Conservation (phyloP, 192 early-diverging fungal species). For the Umbelopsis sp. region DNA sequence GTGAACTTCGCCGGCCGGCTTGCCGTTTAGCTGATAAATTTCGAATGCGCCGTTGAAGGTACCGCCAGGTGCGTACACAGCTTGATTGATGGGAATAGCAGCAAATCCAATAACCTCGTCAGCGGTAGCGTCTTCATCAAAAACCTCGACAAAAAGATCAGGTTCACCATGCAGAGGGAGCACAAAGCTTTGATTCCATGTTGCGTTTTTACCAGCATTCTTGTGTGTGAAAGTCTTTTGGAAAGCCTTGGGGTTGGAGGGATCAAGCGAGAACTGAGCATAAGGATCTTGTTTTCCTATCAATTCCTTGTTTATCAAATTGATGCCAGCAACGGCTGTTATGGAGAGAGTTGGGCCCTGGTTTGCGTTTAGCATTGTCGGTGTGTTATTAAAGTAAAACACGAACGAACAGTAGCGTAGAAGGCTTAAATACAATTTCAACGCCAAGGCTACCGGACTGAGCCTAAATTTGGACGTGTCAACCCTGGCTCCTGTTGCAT, state of each 20-base stretch:
- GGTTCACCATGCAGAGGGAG: slow-evolving; percentile 42
- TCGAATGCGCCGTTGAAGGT: slow-evolving; percentile 45
- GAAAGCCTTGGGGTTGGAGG: slow-evolving; percentile 44
- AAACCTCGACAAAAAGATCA: slow-evolving; percentile 48
- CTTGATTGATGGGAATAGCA: slow-evolving; percentile 53
- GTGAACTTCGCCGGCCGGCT: slow-evolving; percentile 39
- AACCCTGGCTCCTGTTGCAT: no score
- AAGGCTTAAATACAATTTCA: no score
- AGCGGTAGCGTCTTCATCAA: slow-evolving; percentile 45
- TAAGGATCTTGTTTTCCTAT: slow-evolving; percentile 57
- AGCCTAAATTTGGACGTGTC: no score
- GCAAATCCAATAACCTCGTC: slow-evolving; percentile 49
- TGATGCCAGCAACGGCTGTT: slow-evolving; percentile 32
- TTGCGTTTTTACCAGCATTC: slow-evolving; percentile 48
- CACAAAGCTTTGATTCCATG: slow-evolving; percentile 53
- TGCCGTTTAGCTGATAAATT: slow-evolving; percentile 41
- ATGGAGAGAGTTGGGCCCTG: slow-evolving; percentile 38
- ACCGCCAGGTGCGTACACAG: slow-evolving; percentile 42
- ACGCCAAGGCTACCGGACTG: no score
- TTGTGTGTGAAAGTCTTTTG: slow-evolving; percentile 52
- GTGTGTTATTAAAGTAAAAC: no score
- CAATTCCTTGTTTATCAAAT: slow-evolving; percentile 40
- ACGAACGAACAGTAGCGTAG: no score
- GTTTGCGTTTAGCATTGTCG: background rate
- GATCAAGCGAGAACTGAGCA: slow-evolving; percentile 46